Percentiles rank a stretch among this genome's conserved stretches.
These are phyloP conservation scores for Thermochaetoides dissita DNA, from an alignment of 2,329 filamentous ascomycete species.

Conservation along the genomic window DNA sequence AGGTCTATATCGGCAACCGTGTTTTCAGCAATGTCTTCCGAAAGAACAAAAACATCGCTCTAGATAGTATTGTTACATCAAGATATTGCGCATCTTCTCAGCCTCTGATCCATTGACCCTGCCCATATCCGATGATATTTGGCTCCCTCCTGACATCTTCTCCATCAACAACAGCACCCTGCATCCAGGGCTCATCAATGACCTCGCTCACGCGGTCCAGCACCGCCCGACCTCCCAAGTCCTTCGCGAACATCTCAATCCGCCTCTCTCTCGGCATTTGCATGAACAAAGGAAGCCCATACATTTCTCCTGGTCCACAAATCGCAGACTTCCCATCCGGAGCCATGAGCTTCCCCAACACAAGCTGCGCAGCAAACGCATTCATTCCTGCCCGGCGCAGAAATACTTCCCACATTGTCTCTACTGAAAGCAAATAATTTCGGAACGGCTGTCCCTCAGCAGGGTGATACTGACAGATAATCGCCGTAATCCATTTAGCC, in stretches of 20 bases:
- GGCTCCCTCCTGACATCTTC: slow-evolving; percentile 1
- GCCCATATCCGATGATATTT: background rate
- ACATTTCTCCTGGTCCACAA: slow-evolving; percentile 9
- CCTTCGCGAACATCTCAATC: slow-evolving; percentile 30
- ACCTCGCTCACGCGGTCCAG: slow-evolving; percentile 35
- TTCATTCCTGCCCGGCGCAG: slow-evolving; percentile 54
- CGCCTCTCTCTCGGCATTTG: slow-evolving; percentile 39
- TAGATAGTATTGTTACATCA: no score
- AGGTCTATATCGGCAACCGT: no score
- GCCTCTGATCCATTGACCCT: background rate
- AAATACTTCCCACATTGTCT: slow-evolving; percentile 55
- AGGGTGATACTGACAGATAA: slow-evolving; percentile 32
- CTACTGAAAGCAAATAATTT: slow-evolving; percentile 34
- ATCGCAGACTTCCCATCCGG: slow-evolving; percentile 15
- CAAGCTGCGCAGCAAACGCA: slow-evolving; percentile 53
- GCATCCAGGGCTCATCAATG: slow-evolving; percentile 36
- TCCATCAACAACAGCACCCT: slow-evolving; percentile 11
- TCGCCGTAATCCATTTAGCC: slow-evolving; percentile 38
- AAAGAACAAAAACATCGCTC: no score
- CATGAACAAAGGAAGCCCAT: slow-evolving; percentile 41
- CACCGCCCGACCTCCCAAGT: slow-evolving; percentile 41
- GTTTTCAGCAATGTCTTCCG: no score
- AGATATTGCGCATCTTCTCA: no score
- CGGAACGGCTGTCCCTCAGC: slow-evolving; percentile 14
- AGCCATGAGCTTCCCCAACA: slow-evolving; percentile 36